Base-by-base conservation (phyloP, 495 filamentous ascomycete species). In the Ascodesmis nigricans region DNA sequence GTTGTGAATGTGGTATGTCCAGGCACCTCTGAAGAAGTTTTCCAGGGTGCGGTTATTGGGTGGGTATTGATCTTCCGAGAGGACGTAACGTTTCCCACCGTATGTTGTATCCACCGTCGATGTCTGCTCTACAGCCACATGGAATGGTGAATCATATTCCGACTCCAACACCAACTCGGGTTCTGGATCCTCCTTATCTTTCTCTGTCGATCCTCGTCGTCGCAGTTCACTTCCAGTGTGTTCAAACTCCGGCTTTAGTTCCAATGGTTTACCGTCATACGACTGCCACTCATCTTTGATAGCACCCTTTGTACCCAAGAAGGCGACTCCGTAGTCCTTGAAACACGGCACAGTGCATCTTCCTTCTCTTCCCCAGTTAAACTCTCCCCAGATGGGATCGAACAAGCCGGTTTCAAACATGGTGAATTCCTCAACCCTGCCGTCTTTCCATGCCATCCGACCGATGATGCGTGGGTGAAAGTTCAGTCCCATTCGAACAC, bases 1-100 rank as follows among this genome's bases (percentile, higher is more conserved):
- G 40, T 67, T 68, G 40, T 69, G 65, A 36, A 69, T 58, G 49
- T 69, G 65, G 48, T 68, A 69, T 20, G 58, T 66, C 58, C 58
- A 69, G 3, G 62, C 61, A 0, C 65, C 65, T 3, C 59, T 48
- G 46, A 68, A 69, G 47, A 69, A 69, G 40, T 67, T 60, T 46
- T 60, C 56, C 40, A 67, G 31, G 1, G 60, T 67, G 13, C 65
- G 58, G 38, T 67, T 69, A 23, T 60, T 67, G 8, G 59, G 60
- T 20, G 63, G 59, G 36, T 61, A 66, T 23, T 56, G 53, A 38
- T 66, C 62, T 21, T 58, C 53, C 20, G 55, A 49, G 22, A 63
- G 40, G 10, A 44, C 42, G 46, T 66, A 66, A 29, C 49, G 48
- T 45, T 40, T 49, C 33, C 40, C 54, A 28, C 34, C 58, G 38